Conservation (phyloP, 2,329 filamentous ascomycete genomes). For the Metarhizium guizhouense region DNA sequence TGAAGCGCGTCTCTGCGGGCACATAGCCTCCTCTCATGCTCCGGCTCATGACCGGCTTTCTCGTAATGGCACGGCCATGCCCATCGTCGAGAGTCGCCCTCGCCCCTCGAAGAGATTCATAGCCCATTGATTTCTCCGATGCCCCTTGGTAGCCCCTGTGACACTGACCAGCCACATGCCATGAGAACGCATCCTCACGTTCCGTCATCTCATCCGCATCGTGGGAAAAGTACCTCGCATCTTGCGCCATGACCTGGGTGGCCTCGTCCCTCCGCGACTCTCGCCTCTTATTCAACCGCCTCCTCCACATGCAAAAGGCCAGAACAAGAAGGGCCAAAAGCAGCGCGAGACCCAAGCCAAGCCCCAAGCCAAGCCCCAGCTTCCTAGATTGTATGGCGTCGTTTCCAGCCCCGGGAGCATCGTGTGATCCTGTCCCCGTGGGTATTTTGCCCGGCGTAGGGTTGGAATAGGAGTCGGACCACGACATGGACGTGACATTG, state of each 20-base stretch:
- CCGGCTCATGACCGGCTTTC: conserved; percentile 23
- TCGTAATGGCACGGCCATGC: conserved; percentile 27
- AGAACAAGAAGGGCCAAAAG: conserved; percentile 33
- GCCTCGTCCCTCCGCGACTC: conserved; percentile 33
- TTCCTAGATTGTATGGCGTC: conserved; percentile 15
- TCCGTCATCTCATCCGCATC: conserved; percentile 39
- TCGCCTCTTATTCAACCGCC: conserved; percentile 25
- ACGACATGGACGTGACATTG: conserved; percentile 48
- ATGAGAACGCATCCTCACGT: conserved; percentile 14
- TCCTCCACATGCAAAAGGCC: conserved; percentile 42
- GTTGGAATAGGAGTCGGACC: conserved; percentile 42
- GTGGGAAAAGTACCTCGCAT: conserved; percentile 35
- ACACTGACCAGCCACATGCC: background rate
- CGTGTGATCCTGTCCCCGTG: conserved; percentile 1
- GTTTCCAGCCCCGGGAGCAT: conserved; percentile 15
- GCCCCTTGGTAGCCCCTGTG: conserved; percentile 2
- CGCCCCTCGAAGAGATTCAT: conserved; percentile 37
- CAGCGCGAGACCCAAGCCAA: conserved; percentile 46
- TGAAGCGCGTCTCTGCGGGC: conserved; percentile 20
- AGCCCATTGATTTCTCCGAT: conserved; percentile 35
- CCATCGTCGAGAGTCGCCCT: conserved; percentile 1
- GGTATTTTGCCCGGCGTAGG: conserved; percentile 19
- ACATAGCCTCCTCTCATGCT: conserved; percentile 21
- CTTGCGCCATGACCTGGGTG: conserved; percentile 40
- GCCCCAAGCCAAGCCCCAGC: conserved; percentile 54